phyloP scores from a whole-genome alignment of 257 asterid genomes.

The Leptodermis oblonga region DNA sequence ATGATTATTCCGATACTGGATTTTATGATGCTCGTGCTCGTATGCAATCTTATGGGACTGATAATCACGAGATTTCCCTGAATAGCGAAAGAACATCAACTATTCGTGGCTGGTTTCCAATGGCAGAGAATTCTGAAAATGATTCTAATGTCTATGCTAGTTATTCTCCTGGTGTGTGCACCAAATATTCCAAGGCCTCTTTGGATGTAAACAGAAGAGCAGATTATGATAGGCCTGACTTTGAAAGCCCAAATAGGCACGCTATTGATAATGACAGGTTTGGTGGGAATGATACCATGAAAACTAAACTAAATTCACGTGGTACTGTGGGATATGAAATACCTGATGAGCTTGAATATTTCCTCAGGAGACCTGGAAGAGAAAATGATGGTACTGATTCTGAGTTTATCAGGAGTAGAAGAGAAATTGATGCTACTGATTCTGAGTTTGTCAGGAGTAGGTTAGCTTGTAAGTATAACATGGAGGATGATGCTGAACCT shows the following conservation, averaged over 20 bases:
- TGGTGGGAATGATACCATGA: constrained; percentile 24
- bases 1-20: constrained; percentile 22
- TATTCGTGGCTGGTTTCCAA: constrained; percentile 19
- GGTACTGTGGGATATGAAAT: constrained; percentile 18
- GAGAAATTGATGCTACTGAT: constrained; percentile 25
- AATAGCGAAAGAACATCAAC: constrained; percentile 30
- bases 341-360: constrained; percentile 21
- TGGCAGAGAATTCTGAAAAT: constrained; percentile 24
- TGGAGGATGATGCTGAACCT: constrained; percentile 25
- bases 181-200: constrained; percentile 12
- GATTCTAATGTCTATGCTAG: constrained; percentile 22
- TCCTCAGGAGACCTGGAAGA: constrained; percentile 29
- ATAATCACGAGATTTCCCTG: constrained; percentile 12
- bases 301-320: constrained; percentile 21
- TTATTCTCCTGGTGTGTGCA: constrained; percentile 15
- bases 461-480: constrained; percentile 24
- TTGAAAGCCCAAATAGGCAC: constrained; percentile 17
- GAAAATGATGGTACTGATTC: constrained; percentile 21
- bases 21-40: constrained; percentile 4
- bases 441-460: constrained; percentile 26
- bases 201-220: constrained; percentile 21
- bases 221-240: constrained; percentile 29
- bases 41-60: constrained; percentile 8
- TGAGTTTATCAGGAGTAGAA: constrained; percentile 27
- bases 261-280: constrained; percentile 23